Conservation (phyloP, 2,329 filamentous ascomycete genomes). For the Fusarium pseudocircinatum region DNA sequence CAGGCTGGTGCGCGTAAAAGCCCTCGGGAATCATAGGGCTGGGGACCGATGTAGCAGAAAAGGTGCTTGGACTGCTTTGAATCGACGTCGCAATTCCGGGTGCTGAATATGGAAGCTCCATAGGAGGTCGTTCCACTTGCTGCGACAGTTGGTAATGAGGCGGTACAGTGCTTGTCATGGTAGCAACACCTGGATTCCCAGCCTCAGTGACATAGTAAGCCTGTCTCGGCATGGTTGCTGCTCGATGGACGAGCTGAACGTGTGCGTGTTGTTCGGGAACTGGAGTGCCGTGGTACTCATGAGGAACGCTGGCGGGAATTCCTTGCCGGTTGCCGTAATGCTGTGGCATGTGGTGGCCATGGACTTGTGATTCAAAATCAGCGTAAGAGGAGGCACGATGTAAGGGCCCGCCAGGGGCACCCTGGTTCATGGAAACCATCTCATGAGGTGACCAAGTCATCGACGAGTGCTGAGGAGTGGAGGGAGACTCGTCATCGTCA, state of each 20-base stretch:
- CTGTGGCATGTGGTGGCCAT: slow-evolving; percentile 48
- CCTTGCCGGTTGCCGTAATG: slow-evolving; percentile 59
- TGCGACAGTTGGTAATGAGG: slow-evolving; percentile 63
- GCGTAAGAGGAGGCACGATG: slow-evolving; percentile 65
- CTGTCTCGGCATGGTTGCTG: slow-evolving; percentile 58
- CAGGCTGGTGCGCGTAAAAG: slow-evolving; percentile 66
- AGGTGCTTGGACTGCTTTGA: slow-evolving; percentile 67
- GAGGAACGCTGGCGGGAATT: slow-evolving; percentile 52
- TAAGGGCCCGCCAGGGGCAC: slow-evolving; percentile 50
- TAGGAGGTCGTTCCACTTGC: slow-evolving; percentile 55
- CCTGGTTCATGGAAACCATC: slow-evolving; percentile 51
- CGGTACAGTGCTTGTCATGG: slow-evolving; percentile 64
- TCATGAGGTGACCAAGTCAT: slow-evolving; percentile 63
- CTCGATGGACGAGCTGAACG: slow-evolving; percentile 60
- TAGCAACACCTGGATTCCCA: slow-evolving; percentile 69
- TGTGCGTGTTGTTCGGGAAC: slow-evolving; percentile 57
- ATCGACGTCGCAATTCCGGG: slow-evolving; percentile 60
- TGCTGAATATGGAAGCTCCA: slow-evolving; percentile 63
- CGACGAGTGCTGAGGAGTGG: slow-evolving; percentile 64
- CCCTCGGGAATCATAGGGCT: slow-evolving; percentile 64
- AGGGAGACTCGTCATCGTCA: slow-evolving; percentile 67
- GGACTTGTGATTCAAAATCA: slow-evolving; percentile 63
- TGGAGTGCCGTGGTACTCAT: slow-evolving; percentile 56
- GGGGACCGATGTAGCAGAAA: slow-evolving; percentile 64
- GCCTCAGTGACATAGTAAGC: slow-evolving; percentile 69